These are phyloP conservation scores for Teratosphaeria pseudoeucalypti DNA, from an alignment of 2,329 filamentous ascomycete genomes.

Conservation along the genomic window DNA sequence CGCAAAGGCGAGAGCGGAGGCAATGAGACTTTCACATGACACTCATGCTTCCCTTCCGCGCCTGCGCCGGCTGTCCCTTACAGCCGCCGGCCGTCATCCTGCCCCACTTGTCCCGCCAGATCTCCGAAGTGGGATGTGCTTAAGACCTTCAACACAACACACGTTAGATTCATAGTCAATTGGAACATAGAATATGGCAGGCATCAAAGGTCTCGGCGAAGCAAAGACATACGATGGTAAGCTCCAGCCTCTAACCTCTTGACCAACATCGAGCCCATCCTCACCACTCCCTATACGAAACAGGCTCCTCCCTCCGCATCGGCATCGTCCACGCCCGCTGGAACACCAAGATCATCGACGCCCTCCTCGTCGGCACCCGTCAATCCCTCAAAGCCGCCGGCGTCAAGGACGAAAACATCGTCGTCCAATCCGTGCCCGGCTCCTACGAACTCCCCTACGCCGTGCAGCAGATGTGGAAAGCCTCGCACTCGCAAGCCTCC, in stretches of 20 bases:
- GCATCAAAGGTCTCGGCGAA: conserved; percentile 54
- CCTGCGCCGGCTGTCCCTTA: not conserved
- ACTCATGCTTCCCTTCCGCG: not conserved
- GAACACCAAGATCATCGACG: conserved; percentile 81
- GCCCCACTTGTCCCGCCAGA: not conserved
- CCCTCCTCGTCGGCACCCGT: conserved; percentile 70
- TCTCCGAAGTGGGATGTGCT: not conserved
- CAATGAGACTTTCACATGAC: not conserved
- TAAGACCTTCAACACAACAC: too few relatives aligned
- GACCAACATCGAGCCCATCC: conserved; percentile 36
- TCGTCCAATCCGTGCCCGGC: conserved; percentile 80
- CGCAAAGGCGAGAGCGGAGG: not conserved
- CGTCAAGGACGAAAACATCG: conserved; percentile 79
- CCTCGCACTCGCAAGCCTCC: conserved; percentile 53
- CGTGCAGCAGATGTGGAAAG: conserved; percentile 60
- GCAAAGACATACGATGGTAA: conserved; percentile 47
- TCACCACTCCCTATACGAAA: conserved; percentile 42
- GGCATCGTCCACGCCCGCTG: conserved; percentile 94
- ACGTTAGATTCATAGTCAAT: not conserved
- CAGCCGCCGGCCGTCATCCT: not conserved
- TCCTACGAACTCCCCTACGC: conserved; percentile 91
- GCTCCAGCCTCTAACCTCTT: not conserved
- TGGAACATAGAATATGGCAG: conserved; percentile 33
- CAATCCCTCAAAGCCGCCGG: conserved; percentile 67
- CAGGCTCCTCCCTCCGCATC: conserved; percentile 60